Evolutionary conservation across 495 filamentous ascomycete species (phyloP), one percentile per base, ranked within the genome.

Genomic region (Tuber microsphaerosporum): DNA sequence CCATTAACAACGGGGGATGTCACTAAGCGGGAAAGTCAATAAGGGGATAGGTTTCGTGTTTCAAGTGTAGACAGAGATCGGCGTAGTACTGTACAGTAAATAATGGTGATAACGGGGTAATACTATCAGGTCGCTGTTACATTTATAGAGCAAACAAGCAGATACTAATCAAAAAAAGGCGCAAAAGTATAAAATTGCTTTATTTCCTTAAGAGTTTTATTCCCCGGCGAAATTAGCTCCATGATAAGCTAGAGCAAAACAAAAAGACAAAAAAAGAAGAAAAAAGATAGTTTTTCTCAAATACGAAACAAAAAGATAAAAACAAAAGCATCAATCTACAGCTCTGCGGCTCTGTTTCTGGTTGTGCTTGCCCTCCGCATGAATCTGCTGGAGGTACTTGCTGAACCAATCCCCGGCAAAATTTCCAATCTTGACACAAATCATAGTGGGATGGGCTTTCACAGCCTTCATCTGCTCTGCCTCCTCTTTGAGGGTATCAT

Each of bases 401-500:
- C 3, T 9, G 5, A 65, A 65, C 56, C 56, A 65, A 34, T 31
- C 56, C 10, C 14, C 17, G 12, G 56, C 56, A 0, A 65, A 14
- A 19, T 34, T 19, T 26, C 26, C 56, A 19, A 65, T 65, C 56
- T 65, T 65, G 26, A 19, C 56, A 34, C 56, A 65, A 34, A 65
- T 16, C 26, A 65, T 34, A 14, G n/a, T 65, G 26, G 56, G 56
- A 39, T 78, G 65, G 19, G 70, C 76, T 17, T 42, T 51, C 76
- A 77, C 65, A 68, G 73, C 75, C 10, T 42, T 42, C 75, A 78
- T 71, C 22, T 20, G 34, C 19, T 61, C 76, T 1, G 12, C 12
- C 45, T 78, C 76, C 45, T 78, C 76, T 31, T 72, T 73, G 3
- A 78, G 26, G 65, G 75, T 77, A 56, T 78, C 76, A 19, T 71